These are phyloP conservation scores for Xylogone sp. DNA, from an alignment of 2,329 filamentous ascomycete genomes.

Conservation along the genomic window DNA sequence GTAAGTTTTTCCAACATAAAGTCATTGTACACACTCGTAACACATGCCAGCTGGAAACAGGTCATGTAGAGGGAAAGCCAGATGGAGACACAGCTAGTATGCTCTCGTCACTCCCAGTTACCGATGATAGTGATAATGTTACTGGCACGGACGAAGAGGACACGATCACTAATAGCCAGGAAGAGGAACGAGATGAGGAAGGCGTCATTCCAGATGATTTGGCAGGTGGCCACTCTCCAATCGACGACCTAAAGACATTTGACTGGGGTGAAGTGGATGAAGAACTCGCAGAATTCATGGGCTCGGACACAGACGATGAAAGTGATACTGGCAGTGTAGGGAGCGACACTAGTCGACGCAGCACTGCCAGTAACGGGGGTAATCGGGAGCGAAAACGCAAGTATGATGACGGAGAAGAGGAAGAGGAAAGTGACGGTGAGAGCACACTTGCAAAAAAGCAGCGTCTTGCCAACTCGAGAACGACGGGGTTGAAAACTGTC, in stretches of 20 bases:
- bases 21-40: neutral
- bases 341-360: slow-evolving; percentile 11
- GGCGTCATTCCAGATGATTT: slow-evolving; percentile 47
- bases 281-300: slow-evolving; percentile 73
- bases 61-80: slow-evolving; percentile 9
- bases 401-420: slow-evolving; percentile 33
- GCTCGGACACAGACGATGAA: slow-evolving; percentile 47
- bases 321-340: slow-evolving; percentile 28
- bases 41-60: neutral
- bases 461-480: slow-evolving; percentile 40
- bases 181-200: slow-evolving; percentile 38
- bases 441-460: slow-evolving; percentile 49
- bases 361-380: slow-evolving; percentile 11
- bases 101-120: slow-evolving; percentile 37
- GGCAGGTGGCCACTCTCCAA: slow-evolving; percentile 47
- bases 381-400: slow-evolving; percentile 26
- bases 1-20: slow-evolving; percentile 11
- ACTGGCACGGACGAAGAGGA: slow-evolving; percentile 27
- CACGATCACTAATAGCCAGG: slow-evolving; percentile 22
- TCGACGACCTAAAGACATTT: slow-evolving; percentile 53
- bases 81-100: slow-evolving; percentile 42
- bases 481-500: slow-evolving; percentile 43
- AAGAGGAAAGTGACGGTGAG: slow-evolving; percentile 46
- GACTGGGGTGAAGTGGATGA: slow-evolving; percentile 64
- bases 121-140: slow-evolving; percentile 34